These are phyloP conservation scores for Penicillium atrosanguineum DNA, from an alignment of 495 filamentous ascomycete species.

Conservation along the genomic window DNA sequence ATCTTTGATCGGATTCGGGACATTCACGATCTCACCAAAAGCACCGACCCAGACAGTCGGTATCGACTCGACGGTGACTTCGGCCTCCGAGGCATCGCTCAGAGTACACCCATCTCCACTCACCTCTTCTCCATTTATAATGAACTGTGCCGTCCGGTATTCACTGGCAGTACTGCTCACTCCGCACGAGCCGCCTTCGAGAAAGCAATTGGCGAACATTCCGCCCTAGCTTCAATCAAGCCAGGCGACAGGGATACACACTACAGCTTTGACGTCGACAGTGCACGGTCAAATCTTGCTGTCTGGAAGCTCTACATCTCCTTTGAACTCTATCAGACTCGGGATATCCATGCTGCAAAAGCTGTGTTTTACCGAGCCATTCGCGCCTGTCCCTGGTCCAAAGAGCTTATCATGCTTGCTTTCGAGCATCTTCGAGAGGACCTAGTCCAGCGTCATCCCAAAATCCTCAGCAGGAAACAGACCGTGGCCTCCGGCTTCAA, in stretches of 20 bases:
- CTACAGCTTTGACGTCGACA: slow-evolving; percentile 35
- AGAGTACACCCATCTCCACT: slow-evolving; percentile 43
- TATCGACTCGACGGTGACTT: background rate
- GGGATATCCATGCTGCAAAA: slow-evolving; percentile 45
- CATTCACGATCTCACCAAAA: slow-evolving; percentile 21
- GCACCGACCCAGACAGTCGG: background rate
- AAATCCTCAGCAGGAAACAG: slow-evolving; percentile 4
- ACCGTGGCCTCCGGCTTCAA: background rate
- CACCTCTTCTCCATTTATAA: slow-evolving; percentile 65
- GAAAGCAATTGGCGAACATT: slow-evolving; percentile 50
- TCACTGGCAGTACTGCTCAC: slow-evolving; percentile 52
- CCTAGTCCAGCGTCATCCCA: slow-evolving; percentile 3
- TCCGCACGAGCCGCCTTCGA: slow-evolving; percentile 70
- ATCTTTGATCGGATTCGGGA: slow-evolving; percentile 71
- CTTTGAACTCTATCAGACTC: slow-evolving; percentile 43
- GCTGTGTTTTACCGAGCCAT: slow-evolving; percentile 46
- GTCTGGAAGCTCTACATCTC: slow-evolving; percentile 69
- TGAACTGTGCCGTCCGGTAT: slow-evolving; percentile 52
- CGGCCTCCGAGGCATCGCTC: background rate
- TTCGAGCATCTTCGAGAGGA: slow-evolving; percentile 51
- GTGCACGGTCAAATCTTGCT: slow-evolving; percentile 37
- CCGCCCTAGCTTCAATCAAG: slow-evolving; percentile 8
- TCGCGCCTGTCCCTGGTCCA: slow-evolving; percentile 71
- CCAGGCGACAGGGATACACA: slow-evolving; percentile 22
- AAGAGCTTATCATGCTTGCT: slow-evolving; percentile 62